Evolutionary conservation across 2,329 filamentous ascomycete genomes (phyloP), one percentile per base, ranked within the genome.

Genomic region (Penicillium polonicum): DNA sequence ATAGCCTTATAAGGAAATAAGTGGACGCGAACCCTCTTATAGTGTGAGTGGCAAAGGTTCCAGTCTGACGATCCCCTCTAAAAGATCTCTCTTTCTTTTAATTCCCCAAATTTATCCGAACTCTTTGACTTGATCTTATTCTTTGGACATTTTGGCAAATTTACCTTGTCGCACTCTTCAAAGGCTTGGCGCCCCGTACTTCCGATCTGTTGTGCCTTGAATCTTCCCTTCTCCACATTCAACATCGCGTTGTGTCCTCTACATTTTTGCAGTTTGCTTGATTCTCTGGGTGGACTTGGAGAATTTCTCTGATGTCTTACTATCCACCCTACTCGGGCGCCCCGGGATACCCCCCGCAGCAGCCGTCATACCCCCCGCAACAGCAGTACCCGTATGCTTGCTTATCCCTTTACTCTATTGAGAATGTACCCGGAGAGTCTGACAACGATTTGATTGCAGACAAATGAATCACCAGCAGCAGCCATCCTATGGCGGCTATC

Each of bases 311-410:
- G 56, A 88, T 88, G 86, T 87, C 86, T 64, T 85, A 84, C 69
- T 88, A 86, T 71, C 84, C 83, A 63, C 80, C 81, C 48, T 85
- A 86, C 68, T 76, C 79, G 70, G 81, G 81, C 54, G 79, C 82
- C 63, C 78, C 80, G 69, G 81, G 81, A 61, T 83, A 83, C 66
- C 80, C 82, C 80, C 84, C 80, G 64, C 77, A 68, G 53, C 74
- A 72, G 63, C 70, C 73, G 59, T 68, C 70, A 57, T 78, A 78
- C 60, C 72, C 72, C 51, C 70, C 74, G 55, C 74, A 69, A 59
- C 72, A 76, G 55, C 72, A 69, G 52, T 76, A 78, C 52, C 73
- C 72, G 72, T 78, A 70, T 69, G 74, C 66, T 60, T 54, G 58
- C 52, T 55, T 62, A 59, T 52, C 52, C 50, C 61, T 55, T 48